Conservation (phyloP, 345 rosid species). For the Euphorbia peplus region DNA sequence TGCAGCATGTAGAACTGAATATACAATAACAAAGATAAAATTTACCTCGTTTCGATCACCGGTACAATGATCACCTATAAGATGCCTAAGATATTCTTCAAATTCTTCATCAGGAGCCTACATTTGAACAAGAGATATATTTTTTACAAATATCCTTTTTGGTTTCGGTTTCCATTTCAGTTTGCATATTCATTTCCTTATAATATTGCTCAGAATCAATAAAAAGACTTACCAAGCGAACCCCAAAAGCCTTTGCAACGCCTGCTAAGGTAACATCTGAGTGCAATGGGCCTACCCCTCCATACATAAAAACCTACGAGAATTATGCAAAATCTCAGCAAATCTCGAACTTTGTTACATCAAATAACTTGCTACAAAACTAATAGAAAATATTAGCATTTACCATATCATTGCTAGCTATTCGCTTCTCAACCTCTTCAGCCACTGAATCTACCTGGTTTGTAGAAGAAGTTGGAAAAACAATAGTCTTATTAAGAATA, state of each 20-base stretch:
- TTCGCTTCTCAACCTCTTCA: conserved; percentile 82
- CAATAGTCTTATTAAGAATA: conserved; percentile 12
- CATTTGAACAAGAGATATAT: conserved; percentile 17
- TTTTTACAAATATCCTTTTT: not conserved
- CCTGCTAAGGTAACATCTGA: conserved; percentile 91
- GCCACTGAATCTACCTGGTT: conserved; percentile 92
- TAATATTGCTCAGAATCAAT: not conserved
- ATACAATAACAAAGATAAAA: conserved; percentile 5
- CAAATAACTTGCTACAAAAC: conserved; percentile 8
- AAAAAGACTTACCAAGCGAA: conserved; percentile 63
- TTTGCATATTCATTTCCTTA: not conserved
- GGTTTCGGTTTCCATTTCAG: no score
- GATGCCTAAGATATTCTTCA: conserved; percentile 87
- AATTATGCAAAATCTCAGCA: conserved; percentile 5
- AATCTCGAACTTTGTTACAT: not conserved
- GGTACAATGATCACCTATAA: conserved; percentile 68
- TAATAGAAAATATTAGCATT: conserved; percentile 13
- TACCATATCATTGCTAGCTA: conserved; percentile 77
- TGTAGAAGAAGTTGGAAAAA: conserved; percentile 24
- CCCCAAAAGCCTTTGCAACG: conserved; percentile 97
- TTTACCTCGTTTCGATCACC: conserved; percentile 92
- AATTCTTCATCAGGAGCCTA: conserved; percentile 99
- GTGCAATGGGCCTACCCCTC: conserved; percentile 95
- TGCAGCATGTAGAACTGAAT: not conserved
- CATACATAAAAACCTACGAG: conserved; percentile 74